Conservation (phyloP, 202 grass and related monocot genomes). For the Setaria viridis region DNA sequence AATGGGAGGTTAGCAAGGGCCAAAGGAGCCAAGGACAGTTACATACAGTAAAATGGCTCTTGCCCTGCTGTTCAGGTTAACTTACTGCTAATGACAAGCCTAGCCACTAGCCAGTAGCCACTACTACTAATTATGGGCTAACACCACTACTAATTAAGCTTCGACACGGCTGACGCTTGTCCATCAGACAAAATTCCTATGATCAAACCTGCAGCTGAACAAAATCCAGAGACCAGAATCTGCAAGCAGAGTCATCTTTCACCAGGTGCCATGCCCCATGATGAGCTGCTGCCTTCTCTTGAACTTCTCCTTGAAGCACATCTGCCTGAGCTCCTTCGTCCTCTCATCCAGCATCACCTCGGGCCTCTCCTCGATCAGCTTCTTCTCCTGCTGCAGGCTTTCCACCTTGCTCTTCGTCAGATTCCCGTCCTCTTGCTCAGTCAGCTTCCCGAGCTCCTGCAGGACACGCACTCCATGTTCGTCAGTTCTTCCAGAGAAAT, state of each 20-base stretch:
- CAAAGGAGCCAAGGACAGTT: neutral
- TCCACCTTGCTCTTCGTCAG: slow-evolving; percentile 13
- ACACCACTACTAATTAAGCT: neutral
- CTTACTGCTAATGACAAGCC: slow-evolving; percentile 3
- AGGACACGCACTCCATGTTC: neutral
- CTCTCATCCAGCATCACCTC: slow-evolving; percentile 25
- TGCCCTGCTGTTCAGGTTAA: neutral
- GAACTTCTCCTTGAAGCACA: slow-evolving; percentile 67
- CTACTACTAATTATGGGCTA: neutral
- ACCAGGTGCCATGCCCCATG: slow-evolving; percentile 19
- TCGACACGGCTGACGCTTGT: neutral
- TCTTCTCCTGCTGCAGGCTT: slow-evolving; percentile 40
- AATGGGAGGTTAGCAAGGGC: neutral
- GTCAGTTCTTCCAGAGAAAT: slow-evolving; percentile 3
- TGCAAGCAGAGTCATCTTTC: neutral
- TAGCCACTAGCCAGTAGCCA: too few relatives aligned
- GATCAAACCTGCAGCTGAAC: slow-evolving; percentile 1
- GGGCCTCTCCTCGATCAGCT: slow-evolving; percentile 52
- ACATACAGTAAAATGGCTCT: neutral
- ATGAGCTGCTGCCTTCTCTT: slow-evolving; percentile 53
- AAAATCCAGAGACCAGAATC: neutral
- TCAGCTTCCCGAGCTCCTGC: slow-evolving; percentile 34
- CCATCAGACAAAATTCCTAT: slow-evolving; percentile 15
- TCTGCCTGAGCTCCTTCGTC: slow-evolving; percentile 51
- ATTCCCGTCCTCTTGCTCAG: neutral